Conservation (phyloP, 2,329 filamentous ascomycete genomes). For the Bipolaris oryzae region DNA sequence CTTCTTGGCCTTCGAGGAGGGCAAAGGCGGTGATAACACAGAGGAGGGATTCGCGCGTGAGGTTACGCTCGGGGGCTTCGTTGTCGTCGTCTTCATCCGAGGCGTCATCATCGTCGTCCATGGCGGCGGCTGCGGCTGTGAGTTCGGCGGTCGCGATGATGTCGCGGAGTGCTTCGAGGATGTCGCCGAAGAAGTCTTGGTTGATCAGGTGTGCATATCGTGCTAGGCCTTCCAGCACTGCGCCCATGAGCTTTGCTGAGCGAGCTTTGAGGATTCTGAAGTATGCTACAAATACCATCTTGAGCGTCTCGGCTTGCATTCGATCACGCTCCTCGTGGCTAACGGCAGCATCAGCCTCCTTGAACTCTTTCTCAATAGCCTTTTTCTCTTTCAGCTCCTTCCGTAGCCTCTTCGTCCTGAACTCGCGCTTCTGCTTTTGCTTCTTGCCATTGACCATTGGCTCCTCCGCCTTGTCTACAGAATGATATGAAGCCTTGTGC, state of each 20-base stretch:
- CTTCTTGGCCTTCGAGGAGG: conserved; percentile 93
- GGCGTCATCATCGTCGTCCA: conserved; percentile 53
- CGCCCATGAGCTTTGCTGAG: conserved; percentile 87
- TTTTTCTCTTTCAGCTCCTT: conserved; percentile 88
- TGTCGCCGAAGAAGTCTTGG: conserved; percentile 96
- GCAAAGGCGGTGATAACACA: conserved; percentile 97
- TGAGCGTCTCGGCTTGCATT: conserved; percentile 94
- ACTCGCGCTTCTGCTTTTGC: conserved; percentile 77
- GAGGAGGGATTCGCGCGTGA: conserved; percentile 86
- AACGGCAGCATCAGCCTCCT: conserved; percentile 86
- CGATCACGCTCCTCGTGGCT: conserved; percentile 90
- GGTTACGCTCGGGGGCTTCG: conserved; percentile 60
- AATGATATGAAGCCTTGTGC: conserved; percentile 79
- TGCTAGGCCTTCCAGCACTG: conserved; percentile 89
- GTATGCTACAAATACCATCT: conserved; percentile 93
- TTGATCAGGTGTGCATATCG: conserved; percentile 97
- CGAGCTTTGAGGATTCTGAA: conserved; percentile 91
- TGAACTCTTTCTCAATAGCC: conserved; percentile 89
- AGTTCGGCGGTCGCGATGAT: conserved; percentile 75
- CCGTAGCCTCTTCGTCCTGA: conserved; percentile 84
- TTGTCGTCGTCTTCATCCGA: conserved; percentile 59
- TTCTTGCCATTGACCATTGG: conserved; percentile 60
- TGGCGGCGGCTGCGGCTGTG: conserved; percentile 54
- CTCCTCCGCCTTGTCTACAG: conserved; percentile 67
- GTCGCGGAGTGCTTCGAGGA: conserved; percentile 92